Evolutionary conservation across 176 grass and related monocot species (phyloP), one percentile per base, ranked within the genome.

Genomic region (Chrysopogon serrulatus): DNA sequence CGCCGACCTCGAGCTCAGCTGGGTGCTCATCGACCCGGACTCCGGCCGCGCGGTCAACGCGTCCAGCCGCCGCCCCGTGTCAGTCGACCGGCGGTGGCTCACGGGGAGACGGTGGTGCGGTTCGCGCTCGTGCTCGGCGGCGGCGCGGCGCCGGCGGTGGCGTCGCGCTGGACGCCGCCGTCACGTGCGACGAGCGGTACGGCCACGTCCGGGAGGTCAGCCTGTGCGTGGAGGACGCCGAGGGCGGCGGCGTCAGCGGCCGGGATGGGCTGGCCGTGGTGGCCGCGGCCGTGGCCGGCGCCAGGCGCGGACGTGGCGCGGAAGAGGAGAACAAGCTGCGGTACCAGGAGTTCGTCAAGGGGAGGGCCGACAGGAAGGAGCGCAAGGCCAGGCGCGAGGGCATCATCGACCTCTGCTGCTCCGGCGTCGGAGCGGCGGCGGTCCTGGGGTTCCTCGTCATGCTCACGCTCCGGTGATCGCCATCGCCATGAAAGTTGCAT

Each of bases 11-110:
- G 57, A 80, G 39, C 87, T 99, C 6, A 99, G 87, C 91, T 99
- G 96, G 96, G 74, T 94, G 1, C 51, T 94, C 54, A 79, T 92
- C 51, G 87, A 97, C 71, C 90, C 90, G 19, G 70, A 31, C 3
- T 19, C 78, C 3, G 43, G 73, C 15, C 86, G 84, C 37, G 86
- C 95, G 3, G 31, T 93, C 16, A 95, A 87, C 79, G 78, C 82
- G 7, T 88, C 92, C 0, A 93, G 90, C 75, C 84, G 88, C 32
- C 76, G 81, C 2, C 90, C 92, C 2, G 95, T 95, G 0, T 12
- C 79, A 35, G 86, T 92, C 0, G 82, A 92, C 35, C 87, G 89
- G 49, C 80, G 72, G 35, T 95, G 91, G 96, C 62, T 88, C 73
- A 95, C 87, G 6, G 83, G 12, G 93, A 95, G 76, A 82, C 78